Evolutionary conservation across 2,329 filamentous ascomycete genomes (phyloP).

Genomic region (Karstenula rhodostoma): DNA sequence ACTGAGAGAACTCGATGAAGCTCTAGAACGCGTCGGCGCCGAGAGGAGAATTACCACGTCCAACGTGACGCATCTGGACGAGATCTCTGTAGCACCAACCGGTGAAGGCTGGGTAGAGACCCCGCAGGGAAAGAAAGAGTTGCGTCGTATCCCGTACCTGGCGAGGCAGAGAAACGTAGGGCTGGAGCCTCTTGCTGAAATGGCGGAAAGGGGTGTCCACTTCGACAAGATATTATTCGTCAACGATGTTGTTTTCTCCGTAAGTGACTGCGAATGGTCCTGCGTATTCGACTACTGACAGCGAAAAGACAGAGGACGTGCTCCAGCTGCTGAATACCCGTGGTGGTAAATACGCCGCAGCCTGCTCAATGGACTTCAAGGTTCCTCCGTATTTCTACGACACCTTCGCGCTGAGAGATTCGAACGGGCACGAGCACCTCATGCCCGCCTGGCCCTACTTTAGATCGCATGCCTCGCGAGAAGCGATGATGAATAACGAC

Average conservation of each 20-base stretch:
- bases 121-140: conserved; percentile 58
- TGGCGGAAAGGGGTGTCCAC: conserved; percentile 45
- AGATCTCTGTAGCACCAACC: conserved; percentile 31
- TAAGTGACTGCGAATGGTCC: conserved; percentile 28
- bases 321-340: conserved; percentile 64
- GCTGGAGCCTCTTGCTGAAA: conserved; percentile 34
- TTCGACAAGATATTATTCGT: conserved; percentile 69
- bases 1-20: conserved; percentile 62
- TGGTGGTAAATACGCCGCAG: conserved; percentile 65
- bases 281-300: conserved; percentile 67
- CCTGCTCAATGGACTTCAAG: conserved; percentile 67
- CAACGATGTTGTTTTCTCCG: conserved; percentile 69
- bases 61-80: conserved; percentile 57
- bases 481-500: conserved; percentile 43
- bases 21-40: conserved; percentile 62
- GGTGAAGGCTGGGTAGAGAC: conserved; percentile 70
- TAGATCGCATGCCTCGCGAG: conserved; percentile 57
- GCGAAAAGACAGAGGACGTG: conserved; percentile 60
- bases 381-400: conserved; percentile 65
- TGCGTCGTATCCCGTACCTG: conserved; percentile 73
- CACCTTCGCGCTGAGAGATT: conserved; percentile 68
- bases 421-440: conserved; percentile 57
- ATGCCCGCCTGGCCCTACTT: conserved; percentile 69
- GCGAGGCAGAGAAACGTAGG: conserved; percentile 68
- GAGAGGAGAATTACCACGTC: conserved; percentile 65